Conservation (phyloP, 805 yeast genomes). For the Kluyveromyces aestuarii region DNA sequence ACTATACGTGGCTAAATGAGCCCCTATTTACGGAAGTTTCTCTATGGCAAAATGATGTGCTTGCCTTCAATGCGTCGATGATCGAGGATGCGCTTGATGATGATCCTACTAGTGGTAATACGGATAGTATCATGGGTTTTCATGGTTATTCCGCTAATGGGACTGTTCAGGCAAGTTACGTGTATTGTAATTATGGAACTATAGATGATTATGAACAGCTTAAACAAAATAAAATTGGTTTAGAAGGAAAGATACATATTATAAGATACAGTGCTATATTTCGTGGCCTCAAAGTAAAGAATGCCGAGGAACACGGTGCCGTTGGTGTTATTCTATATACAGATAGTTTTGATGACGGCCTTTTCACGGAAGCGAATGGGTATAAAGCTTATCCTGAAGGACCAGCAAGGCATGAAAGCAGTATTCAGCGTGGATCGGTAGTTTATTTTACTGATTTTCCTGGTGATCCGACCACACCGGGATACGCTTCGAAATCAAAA, state of each 20-base stretch:
- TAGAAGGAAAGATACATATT: slow-evolving; percentile 50
- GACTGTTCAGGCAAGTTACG: slow-evolving; percentile 43
- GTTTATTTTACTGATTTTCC: slow-evolving; percentile 50
- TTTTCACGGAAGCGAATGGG: slow-evolving; percentile 47
- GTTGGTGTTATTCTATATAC: slow-evolving; percentile 43
- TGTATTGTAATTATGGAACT: slow-evolving; percentile 55
- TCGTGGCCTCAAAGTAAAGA: slow-evolving; percentile 48
- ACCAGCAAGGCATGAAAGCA: slow-evolving; percentile 52
- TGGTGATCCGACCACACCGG: slow-evolving; percentile 76
- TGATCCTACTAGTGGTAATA: slow-evolving; percentile 32
- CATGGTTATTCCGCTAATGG: slow-evolving; percentile 63
- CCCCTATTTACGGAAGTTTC: slow-evolving; percentile 39
- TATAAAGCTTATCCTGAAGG: slow-evolving; percentile 53
- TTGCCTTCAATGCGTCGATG: slow-evolving; percentile 40
- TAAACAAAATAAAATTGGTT: slow-evolving; percentile 31
- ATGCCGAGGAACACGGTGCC: slow-evolving; percentile 58
- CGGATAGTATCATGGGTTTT: slow-evolving; percentile 39
- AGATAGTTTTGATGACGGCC: slow-evolving; percentile 43
- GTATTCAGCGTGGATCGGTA: slow-evolving; percentile 55
- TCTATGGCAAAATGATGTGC: slow-evolving; percentile 26
- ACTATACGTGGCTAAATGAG: slow-evolving; percentile 46
- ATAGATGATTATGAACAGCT: slow-evolving; percentile 43
- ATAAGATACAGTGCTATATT: slow-evolving; percentile 42
- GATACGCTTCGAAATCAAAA: slow-evolving; percentile 44
- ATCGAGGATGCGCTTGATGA: slow-evolving; percentile 39